phyloP scores from a whole-genome alignment of 2,329 filamentous ascomycete species.

The Phaeoacremonium minimum region DNA sequence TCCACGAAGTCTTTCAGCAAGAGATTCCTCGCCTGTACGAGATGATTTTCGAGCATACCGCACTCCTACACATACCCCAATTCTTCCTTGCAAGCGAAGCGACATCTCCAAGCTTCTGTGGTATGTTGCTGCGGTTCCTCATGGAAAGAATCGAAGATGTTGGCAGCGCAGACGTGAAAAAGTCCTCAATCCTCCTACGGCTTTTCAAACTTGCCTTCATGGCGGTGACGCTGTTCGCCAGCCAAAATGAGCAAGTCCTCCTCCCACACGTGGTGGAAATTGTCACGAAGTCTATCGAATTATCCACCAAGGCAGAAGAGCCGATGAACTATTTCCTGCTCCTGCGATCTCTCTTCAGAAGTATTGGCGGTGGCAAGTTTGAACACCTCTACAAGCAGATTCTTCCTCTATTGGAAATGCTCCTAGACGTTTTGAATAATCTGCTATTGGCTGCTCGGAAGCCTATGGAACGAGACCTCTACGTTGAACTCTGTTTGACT shows the following conservation, averaged over 20 bases:
- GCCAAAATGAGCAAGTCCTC: conserved; percentile 92
- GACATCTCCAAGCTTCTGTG: conserved; percentile 94
- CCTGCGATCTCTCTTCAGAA: conserved; percentile 86
- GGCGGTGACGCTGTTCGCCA: conserved; percentile 94
- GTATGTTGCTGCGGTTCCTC: conserved; percentile 94
- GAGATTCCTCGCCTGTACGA: conserved; percentile 96
- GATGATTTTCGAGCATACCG: conserved; percentile 96
- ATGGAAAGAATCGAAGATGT: conserved; percentile 97
- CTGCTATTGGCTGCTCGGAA: conserved; percentile 86
- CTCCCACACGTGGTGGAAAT: conserved; percentile 96
- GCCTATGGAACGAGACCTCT: conserved; percentile 86
- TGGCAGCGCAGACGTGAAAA: conserved; percentile 84
- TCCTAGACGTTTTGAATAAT: conserved; percentile 95
- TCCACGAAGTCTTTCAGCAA: conserved; percentile 96
- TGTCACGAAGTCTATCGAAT: conserved; percentile 92
- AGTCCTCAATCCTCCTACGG: conserved; percentile 85
- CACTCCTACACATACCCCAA: conserved; percentile 89
- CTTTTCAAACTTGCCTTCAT: conserved; percentile 99
- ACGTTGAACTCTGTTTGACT: conserved; percentile 93
- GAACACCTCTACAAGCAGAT: conserved; percentile 99
- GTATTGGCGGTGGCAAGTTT: conserved; percentile 95
- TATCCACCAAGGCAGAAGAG: conserved; percentile 92
- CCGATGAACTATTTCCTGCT: conserved; percentile 99
- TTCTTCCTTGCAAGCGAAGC: conserved; percentile 99
- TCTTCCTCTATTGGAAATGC: conserved; percentile 90